Percentiles rank a stretch among this genome's conserved stretches.
phyloP scores from a whole-genome alignment of 2,329 filamentous ascomycete genomes.

The Calonectria pseudoreteaudii region DNA sequence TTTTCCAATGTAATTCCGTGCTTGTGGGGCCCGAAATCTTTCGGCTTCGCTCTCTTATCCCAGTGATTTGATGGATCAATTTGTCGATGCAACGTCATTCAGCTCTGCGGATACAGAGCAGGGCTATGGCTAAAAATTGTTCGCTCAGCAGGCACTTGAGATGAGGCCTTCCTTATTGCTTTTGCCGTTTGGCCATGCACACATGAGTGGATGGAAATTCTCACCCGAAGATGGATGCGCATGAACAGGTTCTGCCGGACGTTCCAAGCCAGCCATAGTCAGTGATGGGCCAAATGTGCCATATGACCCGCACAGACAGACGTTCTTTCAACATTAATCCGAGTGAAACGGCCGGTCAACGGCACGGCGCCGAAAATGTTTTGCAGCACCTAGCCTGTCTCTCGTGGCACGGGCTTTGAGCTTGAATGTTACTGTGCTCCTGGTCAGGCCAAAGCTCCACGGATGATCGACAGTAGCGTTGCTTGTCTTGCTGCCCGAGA shows the following conservation, averaged over 20 bases:
- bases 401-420: conserved; percentile 26
- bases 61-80: conserved; percentile 32
- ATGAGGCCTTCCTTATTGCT: conserved; percentile 40
- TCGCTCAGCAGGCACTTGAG: conserved; percentile 33
- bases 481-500: conserved; percentile 11
- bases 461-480: conserved; percentile 46
- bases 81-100: conserved; percentile 38
- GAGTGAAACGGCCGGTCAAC: not conserved
- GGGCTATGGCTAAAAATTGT: conserved; percentile 24
- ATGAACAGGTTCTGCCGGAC: conserved; percentile 23
- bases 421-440: conserved; percentile 19
- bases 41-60: conserved; percentile 34
- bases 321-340: not conserved
- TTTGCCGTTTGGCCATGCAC: conserved; percentile 32
- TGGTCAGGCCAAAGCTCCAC: conserved; percentile 32
- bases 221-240: conserved; percentile 19
- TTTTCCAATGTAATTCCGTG: not conserved
- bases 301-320: not conserved
- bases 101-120: conserved; percentile 39
- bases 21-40: conserved; percentile 38
- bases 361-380: not conserved
- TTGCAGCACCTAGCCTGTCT: conserved; percentile 10
- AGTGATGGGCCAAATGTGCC: not conserved
- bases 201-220: conserved; percentile 14
- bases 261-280: not conserved